Base-by-base conservation (phyloP, 2,329 filamentous ascomycete species). In the Rasamsonia emersonii region DNA sequence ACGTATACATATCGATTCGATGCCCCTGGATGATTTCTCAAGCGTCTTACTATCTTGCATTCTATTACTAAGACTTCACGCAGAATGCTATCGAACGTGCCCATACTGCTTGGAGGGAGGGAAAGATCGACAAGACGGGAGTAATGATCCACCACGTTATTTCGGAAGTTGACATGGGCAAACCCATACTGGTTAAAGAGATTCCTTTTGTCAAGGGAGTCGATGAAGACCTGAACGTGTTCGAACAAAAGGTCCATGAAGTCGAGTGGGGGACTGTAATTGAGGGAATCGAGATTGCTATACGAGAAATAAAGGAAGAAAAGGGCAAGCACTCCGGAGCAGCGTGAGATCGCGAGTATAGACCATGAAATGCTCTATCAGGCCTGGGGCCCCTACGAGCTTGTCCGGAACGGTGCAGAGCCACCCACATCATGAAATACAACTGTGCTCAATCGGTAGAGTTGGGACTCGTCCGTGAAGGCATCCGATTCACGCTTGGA, bases 131-230 rank as follows among this genome's bases (percentile, higher is more conserved):
- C 42, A 71, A 70, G 42, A 86, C 75, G 0, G 86, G 88, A 1
- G 79, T 93, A 33, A 94, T 93, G 88, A 77, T 86, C 10, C 86
- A 94, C 61, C 80, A 88, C 58, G 86, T 93, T 28, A 78, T 83
- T 40, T 67, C 64, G 6, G 76, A 89, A 54, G 85, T 94, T 33
- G 86, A 94, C 62, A 73, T 80, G 49, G 86, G 86, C 2, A 67
- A 73, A 41, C 79, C 83, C 7, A 80, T 93, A 45, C 50, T 88
- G 39, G 71, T 79, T 2, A 58, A 69, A 42, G 79, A 88, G 58
- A 74, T 94, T 15, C 68, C 75, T 35, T 61, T 73, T 38, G 76
- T 72, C 43, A 70, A 71, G 37, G 65, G 62, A 1, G 67, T 73
- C 28, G 77, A 75, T 20, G 78, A 85, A 49, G 68, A 66, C 15